These are phyloP conservation scores for Aspergillus indologenus DNA, from an alignment of 495 filamentous ascomycete species.

Conservation along the genomic window DNA sequence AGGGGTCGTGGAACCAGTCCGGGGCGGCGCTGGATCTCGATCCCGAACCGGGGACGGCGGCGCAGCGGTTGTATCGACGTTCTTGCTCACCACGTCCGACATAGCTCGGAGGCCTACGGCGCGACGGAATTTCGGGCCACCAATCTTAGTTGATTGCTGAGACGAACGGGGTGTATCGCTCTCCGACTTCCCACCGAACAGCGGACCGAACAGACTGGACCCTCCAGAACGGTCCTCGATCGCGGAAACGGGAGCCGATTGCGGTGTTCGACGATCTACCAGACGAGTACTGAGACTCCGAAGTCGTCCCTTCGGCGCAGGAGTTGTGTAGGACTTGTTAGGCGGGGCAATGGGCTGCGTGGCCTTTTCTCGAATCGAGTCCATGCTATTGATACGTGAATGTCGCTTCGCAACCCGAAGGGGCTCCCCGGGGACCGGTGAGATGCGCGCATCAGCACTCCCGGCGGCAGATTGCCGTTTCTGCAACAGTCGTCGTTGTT, in stretches of 20 bases:
- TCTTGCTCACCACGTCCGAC: conserved; percentile 62
- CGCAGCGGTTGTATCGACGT: conserved; percentile 30
- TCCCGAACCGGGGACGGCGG: conserved; percentile 61
- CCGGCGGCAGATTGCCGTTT: conserved; percentile 64
- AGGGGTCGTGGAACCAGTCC: conserved; percentile 82
- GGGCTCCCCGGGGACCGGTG: conserved; percentile 70
- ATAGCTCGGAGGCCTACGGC: conserved; percentile 70
- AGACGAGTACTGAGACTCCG: conserved; percentile 45
- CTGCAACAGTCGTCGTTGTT: conserved; percentile 69
- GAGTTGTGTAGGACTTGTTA: conserved; percentile 60
- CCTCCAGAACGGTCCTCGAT: conserved; percentile 54
- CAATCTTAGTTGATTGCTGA: conserved; percentile 36
- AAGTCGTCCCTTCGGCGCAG: conserved; percentile 42
- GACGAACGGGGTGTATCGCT: conserved; percentile 52
- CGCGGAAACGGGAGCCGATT: conserved; percentile 55
- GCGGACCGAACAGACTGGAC: conserved; percentile 48
- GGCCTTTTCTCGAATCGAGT: conserved; percentile 46
- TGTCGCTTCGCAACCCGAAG: conserved; percentile 60
- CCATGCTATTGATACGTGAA: conserved; percentile 75
- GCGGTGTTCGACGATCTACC: conserved; percentile 36
- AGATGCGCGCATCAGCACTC: conserved; percentile 56
- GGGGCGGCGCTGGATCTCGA: conserved; percentile 64
- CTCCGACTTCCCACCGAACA: conserved; percentile 36
- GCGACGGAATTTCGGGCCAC: conserved; percentile 47
- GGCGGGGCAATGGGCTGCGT: conserved; percentile 36